Evolutionary conservation across 2,329 filamentous ascomycete genomes (phyloP), one percentile per base, ranked within the genome.

Genomic region (Sporothrix inflata): DNA sequence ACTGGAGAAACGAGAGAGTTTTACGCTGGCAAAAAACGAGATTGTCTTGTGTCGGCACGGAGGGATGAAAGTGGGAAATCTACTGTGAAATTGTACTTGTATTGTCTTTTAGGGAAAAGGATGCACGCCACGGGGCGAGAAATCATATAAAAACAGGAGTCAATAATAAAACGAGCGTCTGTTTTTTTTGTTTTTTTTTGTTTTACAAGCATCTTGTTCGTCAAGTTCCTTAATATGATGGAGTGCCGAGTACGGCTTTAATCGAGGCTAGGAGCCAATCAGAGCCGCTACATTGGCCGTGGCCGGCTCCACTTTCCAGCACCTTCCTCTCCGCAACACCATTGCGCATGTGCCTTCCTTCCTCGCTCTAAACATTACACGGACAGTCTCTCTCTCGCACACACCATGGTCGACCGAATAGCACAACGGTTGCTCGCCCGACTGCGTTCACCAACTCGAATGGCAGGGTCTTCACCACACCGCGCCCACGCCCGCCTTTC

Each of bases 1-100:
- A 34, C 14, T 24, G 12, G 24, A 27, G 24, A 30, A 11, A 12
- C 24, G 14, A 14, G 34, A 11, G 47, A 70, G 4, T 4, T 7
- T 11, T 4, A 45, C 42, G 42, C 42, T 45, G 42, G 38, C n/a
- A 34, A 16, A n/a, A 34, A 27, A 16, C 30, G 30, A 34, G 30
- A 6, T 34, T 34, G 30, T 34, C 30, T 34, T 34, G 30, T 34
- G 30, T 34, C 30, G 30, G 6, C 30, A 34, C 30, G 30, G 47
- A 8, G 47, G n/a, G 47, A n/a, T 19, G 47, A 55, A 55, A 3
- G 47, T 24, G 19, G 24, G 40, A 21, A 21, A 66, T 66, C 40
- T 66, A 27, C 34, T 55, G 49, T 69, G 24, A 40, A 69, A 69
- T 45, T 69, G 66, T 69, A 69, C 47, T 69, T 69, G 65, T 69